Percentiles rank a stretch among this genome's conserved stretches.
phyloP scores from a whole-genome alignment of 495 filamentous ascomycete species.

The Hyaloscypha variabilis region DNA sequence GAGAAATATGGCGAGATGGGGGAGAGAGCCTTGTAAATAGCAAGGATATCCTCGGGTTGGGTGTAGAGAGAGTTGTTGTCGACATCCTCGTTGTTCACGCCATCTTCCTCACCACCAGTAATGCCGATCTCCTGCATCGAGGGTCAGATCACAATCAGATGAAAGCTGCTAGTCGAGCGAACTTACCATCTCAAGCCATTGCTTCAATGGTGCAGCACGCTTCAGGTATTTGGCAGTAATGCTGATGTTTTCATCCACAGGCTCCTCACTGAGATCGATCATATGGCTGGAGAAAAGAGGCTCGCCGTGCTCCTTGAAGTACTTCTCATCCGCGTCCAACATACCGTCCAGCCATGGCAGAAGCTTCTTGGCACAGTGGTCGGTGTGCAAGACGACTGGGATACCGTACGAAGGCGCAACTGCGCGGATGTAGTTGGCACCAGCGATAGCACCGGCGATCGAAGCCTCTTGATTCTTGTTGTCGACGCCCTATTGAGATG shows the following conservation, averaged over 20 bases:
- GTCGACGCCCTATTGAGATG: slow-evolving; percentile 63
- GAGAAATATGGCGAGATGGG: slow-evolving; percentile 92
- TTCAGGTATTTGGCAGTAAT: slow-evolving; percentile 91
- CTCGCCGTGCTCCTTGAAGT: slow-evolving; percentile 89
- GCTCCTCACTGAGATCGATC: slow-evolving; percentile 95
- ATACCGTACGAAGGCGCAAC: slow-evolving; percentile 87
- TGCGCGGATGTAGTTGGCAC: slow-evolving; percentile 89
- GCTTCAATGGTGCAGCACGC: slow-evolving; percentile 91
- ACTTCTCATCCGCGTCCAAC: slow-evolving; percentile 86
- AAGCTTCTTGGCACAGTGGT: slow-evolving; percentile 94
- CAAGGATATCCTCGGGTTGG: slow-evolving; percentile 92
- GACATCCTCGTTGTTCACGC: slow-evolving; percentile 83
- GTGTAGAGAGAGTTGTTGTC: slow-evolving; percentile 98
- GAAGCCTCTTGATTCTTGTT: slow-evolving; percentile 87
- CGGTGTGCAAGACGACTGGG: slow-evolving; percentile 89
- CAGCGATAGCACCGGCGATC: slow-evolving; percentile 84
- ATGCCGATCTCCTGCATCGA: slow-evolving; percentile 76
- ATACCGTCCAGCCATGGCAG: slow-evolving; percentile 97
- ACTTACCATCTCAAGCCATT: slow-evolving; percentile 97
- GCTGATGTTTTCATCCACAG: slow-evolving; percentile 83
- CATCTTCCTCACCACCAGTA: slow-evolving; percentile 95
- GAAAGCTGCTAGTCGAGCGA: not conserved
- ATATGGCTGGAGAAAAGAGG: slow-evolving; percentile 96
- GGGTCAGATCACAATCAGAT: slow-evolving; percentile 3
- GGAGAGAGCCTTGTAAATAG: slow-evolving; percentile 80